phyloP scores from a whole-genome alignment of 345 rosid species.

The Erucastrum elatum region DNA sequence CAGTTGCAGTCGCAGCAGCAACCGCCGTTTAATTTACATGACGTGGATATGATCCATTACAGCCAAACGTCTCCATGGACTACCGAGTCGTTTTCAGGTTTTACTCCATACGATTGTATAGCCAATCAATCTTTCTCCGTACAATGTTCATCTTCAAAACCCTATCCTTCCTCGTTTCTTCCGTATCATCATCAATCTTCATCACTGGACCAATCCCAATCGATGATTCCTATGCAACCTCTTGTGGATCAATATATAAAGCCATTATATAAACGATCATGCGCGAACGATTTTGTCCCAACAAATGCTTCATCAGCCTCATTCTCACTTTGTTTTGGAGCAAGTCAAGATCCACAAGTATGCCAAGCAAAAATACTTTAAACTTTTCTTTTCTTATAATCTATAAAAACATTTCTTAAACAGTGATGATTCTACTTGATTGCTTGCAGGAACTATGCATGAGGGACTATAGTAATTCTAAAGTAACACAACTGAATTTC shows the following conservation, averaged over 20 bases:
- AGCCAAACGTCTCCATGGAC: conserved; percentile 36
- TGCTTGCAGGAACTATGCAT: conserved; percentile 39
- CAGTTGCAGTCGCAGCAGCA: conserved; percentile 23
- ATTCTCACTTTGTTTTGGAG: conserved; percentile 43
- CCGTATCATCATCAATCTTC: conserved; percentile 24
- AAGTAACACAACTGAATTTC: conserved; percentile 39
- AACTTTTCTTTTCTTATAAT: too few relatives aligned
- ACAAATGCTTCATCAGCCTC: conserved; percentile 29
- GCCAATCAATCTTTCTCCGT: conserved; percentile 22
- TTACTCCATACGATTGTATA: conserved; percentile 23
- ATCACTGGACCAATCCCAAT: conserved; percentile 19
- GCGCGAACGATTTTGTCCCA: not conserved
- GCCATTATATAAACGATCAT: conserved; percentile 27
- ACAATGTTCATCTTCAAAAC: conserved; percentile 41
- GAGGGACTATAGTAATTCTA: conserved; percentile 29
- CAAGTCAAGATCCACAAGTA: conserved; percentile 57
- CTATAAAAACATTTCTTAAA: too few relatives aligned
- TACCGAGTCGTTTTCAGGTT: conserved; percentile 12
- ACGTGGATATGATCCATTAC: conserved; percentile 35
- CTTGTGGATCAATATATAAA: conserved; percentile 15
- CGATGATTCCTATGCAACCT: conserved; percentile 26
- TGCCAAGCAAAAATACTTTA: not conserved
- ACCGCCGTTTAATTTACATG: conserved; percentile 25
- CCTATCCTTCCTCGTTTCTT: conserved; percentile 30
- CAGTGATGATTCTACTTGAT: not conserved